phyloP scores from a whole-genome alignment of 257 asterid species.

The Nicotiana tabacum region DNA sequence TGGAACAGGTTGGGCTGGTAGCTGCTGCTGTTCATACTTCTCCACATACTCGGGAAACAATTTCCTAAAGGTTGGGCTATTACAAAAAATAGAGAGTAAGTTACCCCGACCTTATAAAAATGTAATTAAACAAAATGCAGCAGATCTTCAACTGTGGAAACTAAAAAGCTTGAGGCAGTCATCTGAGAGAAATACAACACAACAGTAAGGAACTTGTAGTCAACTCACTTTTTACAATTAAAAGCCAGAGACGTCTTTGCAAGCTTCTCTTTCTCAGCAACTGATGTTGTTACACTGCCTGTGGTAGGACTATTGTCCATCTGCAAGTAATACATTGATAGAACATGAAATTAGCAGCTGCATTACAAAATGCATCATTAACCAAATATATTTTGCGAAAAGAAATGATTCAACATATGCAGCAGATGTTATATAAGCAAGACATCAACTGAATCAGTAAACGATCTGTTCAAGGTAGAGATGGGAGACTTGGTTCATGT shows the following conservation, averaged over 20 bases:
- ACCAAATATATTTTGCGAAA: not conserved
- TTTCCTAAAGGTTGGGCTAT: slow-evolving; percentile 77
- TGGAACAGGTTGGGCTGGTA: slow-evolving; percentile 38
- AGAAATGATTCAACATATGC: not conserved
- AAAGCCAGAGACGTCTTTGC: slow-evolving; percentile 88
- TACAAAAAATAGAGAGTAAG: slow-evolving; percentile 4
- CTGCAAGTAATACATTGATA: slow-evolving; percentile 34
- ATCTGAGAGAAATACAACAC: not conserved
- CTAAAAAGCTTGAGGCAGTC: not conserved
- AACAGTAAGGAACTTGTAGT: not conserved
- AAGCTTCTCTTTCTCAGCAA: slow-evolving; percentile 69
- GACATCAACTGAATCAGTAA: not conserved
- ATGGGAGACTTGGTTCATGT: not conserved
- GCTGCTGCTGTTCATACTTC: slow-evolving; percentile 63
- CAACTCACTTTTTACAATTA: slow-evolving; percentile 80
- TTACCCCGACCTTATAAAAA: not conserved
- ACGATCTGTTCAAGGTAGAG: not conserved
- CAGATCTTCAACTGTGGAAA: not conserved
- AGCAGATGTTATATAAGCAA: not conserved
- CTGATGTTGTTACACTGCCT: slow-evolving; percentile 86
- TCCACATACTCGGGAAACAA: slow-evolving; percentile 81
- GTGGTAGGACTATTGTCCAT: slow-evolving; percentile 94
- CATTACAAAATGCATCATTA: not conserved
- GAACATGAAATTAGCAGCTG: not conserved
- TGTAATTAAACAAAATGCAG: not conserved